Base-by-base conservation (phyloP, 108 stramenopile genomes). In the Mayamaea pseudoterrestris region DNA sequence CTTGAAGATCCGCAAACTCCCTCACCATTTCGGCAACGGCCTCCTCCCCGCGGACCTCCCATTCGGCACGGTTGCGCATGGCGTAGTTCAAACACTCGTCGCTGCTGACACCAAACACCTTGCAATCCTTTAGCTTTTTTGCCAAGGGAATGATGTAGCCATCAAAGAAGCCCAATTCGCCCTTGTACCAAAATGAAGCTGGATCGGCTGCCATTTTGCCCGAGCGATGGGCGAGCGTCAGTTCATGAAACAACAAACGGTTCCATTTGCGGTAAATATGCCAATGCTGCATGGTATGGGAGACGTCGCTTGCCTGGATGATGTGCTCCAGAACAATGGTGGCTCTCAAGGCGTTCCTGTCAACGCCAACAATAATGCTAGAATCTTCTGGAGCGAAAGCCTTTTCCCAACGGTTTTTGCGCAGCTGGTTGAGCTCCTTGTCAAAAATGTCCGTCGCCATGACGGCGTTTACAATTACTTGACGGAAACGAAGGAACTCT, bases 391-490 rank as follows among this genome's bases (percentile, higher is more conserved):
- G 58, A 65, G 20, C 60, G 26, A 73, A 73, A 3, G 64, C 64
- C 6, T 32, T 27, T 18, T 58, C 52, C 64, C 64, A 58, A 8
- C 58, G 42, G 26, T 35, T 32, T 35, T 58, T 58, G 9, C 64
- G 56, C 29, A 65, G 30, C 5, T 13, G 20, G 0, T 23, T 29
- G 24, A 65, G 60, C 37, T 76, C 64, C 40, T 65, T 59, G 52
- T 73, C 72, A 5, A 70, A 67, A 35, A 78, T 73, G 32, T 78
- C 76, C 2, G 76, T 77, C 4, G 68, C 75, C 64, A 77, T 61
- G 37, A 77, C 62, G 42, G 53, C 46, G 14, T 68, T 65, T 26
- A 77, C 71, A 13, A 77, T 60, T 44, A 49, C 40, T 41, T 71
- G 63, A 23, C 75, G 75, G 60, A 77, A 72, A 9, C 65, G 53